Base-by-base conservation (phyloP, 768 basidiomycete species). In the Ephemerocybe angulata region DNA sequence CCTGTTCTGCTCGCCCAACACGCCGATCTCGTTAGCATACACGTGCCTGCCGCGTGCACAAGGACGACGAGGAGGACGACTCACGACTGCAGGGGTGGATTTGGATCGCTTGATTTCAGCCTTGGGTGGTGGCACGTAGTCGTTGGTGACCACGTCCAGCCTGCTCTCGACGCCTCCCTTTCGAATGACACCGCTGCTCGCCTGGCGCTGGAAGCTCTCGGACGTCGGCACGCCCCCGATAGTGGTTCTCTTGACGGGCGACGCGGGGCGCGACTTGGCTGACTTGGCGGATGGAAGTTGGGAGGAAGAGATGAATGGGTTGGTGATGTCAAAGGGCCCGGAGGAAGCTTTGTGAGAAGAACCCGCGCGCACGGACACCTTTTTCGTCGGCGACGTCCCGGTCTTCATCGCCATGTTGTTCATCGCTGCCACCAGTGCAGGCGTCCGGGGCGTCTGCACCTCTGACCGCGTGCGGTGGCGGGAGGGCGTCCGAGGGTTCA, bases 121-220 rank as follows among this genome's bases (percentile, higher is more conserved):
- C 59, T 81, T 82, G 30, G 78, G 73, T 8, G 80, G 80, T n/a
- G 88, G 87, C 13, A 86, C 77, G 60, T 91, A 90, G 67, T 92
- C 90, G 44, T 80, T 75, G 0, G 86, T 86, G 53, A 92, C 82
- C 21, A 91, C 87, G 43, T 92, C 85, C 15, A 91, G 72, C 54
- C 87, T 77, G 58, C 85, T 86, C 65, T 93, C 90, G 11, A 90
- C 69, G 7, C 88, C 88, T 38, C 90, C 90, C 57, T 82, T 87
- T 33, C 88, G 74, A 59, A 92, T 86, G 17, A 93, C 80, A 5
- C 90, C 87, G 1, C 69, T 70, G 58, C 74, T 81, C 0, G 86
- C 85, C 62, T 89, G 88, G 2, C 82, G 76, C 51, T 83, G 76
- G 6, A 87, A 70, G 0, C 74, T 75, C 37, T 83, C 83, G 0